Conservation (phyloP, 208 protist species). For the Phytomonas sp. region DNA sequence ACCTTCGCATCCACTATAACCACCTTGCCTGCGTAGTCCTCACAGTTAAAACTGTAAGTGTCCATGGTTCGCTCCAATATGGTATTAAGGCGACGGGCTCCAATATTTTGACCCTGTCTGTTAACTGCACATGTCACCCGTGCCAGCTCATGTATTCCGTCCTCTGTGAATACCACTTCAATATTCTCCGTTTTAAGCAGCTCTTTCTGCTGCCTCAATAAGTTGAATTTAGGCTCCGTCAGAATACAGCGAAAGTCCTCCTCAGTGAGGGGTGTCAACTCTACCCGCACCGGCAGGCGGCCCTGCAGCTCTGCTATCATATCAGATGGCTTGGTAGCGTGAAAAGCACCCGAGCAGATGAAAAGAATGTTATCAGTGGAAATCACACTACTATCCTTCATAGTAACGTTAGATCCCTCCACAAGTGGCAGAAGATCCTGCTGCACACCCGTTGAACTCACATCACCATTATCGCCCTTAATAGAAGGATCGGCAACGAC, state of each 20-base stretch:
- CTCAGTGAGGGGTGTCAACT: conserved; percentile 93
- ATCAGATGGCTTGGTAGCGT: conserved; percentile 85
- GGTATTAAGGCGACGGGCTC: conserved; percentile 94
- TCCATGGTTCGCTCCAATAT: conserved; percentile 94
- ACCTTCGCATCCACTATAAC: conserved; percentile 56
- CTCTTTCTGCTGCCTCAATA: conserved; percentile 88
- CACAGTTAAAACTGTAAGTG: conserved; percentile 89
- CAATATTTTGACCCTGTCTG: conserved; percentile 94
- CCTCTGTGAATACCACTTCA: conserved; percentile 90
- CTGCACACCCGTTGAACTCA: conserved; percentile 94
- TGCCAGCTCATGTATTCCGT: conserved; percentile 89
- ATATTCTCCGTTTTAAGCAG: conserved; percentile 94
- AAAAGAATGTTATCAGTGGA: conserved; percentile 97
- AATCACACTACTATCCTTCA: conserved; percentile 94
- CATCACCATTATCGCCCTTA: conserved; percentile 55
- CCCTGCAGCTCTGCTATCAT: conserved; percentile 95
- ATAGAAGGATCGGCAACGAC: conserved; percentile 65
- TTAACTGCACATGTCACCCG: conserved; percentile 90
- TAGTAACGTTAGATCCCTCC: conserved; percentile 93
- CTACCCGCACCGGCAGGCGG: conserved; percentile 96
- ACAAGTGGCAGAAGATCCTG: conserved; percentile 97
- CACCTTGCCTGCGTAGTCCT: conserved; percentile 72
- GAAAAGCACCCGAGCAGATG: conserved; percentile 96
- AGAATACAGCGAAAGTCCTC: conserved; percentile 94
- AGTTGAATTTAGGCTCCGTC: conserved; percentile 94